Evolutionary conservation across 1,139 yeast species (phyloP), one percentile per base, ranked within the genome.

Genomic region (Geotrichum citri-aurantii): DNA sequence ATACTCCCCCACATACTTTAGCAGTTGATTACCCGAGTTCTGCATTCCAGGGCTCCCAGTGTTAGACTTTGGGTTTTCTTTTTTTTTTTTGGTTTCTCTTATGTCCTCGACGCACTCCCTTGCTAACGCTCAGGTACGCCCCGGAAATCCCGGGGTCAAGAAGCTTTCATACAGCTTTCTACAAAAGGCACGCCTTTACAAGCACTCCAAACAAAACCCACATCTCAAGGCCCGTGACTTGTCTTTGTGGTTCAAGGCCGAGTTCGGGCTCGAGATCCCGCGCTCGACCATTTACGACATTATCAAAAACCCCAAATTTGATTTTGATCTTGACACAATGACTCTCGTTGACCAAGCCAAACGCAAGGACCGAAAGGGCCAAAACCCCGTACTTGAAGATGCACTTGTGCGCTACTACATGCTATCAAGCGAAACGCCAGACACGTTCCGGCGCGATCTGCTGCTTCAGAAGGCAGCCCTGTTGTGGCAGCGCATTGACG

Each of bases 191-290:
- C 37, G n/a, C n/a, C 37, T 31, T 10, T 31, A 31, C 37, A 31
- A 31, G 14, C 5, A 31, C 37, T 76, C 83, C 65, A 85, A 86
- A 75, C 93, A 96, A 70, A 91, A 93, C 78, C 99, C 99, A 67
- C 88, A 88, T 77, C 83, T 72, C 77, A 86, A 90, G 77, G 98
- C 98, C 58, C 83, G 99, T 75, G 37, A 31, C 5, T n/a, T 31
- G 5, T 31, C 37, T 1, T 14, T n/a, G n/a, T 31, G 37, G 37
- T 31, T 31, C 10, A 31, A 31, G 37, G n/a, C n/a, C 14, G 37
- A 31, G 37, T 31, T 31, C 14, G 37, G 6, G 6, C 37, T 31
- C n/a, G 37, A 31, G 37, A 31, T 31, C 37, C 37, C 37, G 37
- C 37, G 37, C n/a, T 31, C 37, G 5, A 31, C 37, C 6, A 31